Percentiles rank a stretch among this genome's conserved stretches.
These are phyloP conservation scores for Quercus gilva DNA, from an alignment of 306 rosid genomes.

Conservation along the genomic window DNA sequence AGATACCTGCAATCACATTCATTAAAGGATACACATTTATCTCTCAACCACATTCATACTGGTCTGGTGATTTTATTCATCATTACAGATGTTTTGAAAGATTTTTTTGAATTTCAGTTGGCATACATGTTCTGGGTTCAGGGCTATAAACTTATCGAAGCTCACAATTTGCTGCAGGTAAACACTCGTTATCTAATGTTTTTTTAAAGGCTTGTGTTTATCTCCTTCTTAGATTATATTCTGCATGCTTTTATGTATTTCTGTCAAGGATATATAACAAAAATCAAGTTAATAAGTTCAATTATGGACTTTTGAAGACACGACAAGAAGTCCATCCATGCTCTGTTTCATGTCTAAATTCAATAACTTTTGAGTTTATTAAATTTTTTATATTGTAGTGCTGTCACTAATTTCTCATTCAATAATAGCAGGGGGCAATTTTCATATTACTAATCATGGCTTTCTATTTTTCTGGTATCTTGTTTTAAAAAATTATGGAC, in stretches of 20 bases:
- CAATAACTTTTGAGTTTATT: not conserved
- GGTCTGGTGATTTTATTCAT: constrained; percentile 7
- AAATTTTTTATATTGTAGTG: not conserved
- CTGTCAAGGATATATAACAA: constrained; percentile 12
- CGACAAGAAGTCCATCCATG: not conserved
- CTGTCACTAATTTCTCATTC: not conserved
- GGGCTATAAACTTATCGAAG: constrained; percentile 72
- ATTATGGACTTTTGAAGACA: not conserved
- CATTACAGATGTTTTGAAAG: constrained; percentile 21
- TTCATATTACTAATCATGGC: too few species aligned
- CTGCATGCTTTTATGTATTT: constrained; percentile 13
- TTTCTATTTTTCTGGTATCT: too few species aligned
- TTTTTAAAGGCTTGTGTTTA: constrained; percentile 2
- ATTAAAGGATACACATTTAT: not conserved
- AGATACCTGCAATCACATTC: constrained; percentile 1
- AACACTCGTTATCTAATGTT: constrained; percentile 8
- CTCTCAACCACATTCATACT: not conserved
- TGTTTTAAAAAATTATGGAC: too few species aligned
- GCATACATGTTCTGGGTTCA: constrained; percentile 94
- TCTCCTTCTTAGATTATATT: constrained; percentile 18
- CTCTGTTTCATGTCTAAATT: not conserved
- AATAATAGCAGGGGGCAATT: too few species aligned
- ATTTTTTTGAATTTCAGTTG: constrained; percentile 57
- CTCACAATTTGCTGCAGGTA: constrained; percentile 69
- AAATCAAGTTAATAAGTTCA: not conserved